These are phyloP conservation scores for Euphorbia celastroides DNA, from an alignment of 441 rosid genomes.

Conservation along the genomic window DNA sequence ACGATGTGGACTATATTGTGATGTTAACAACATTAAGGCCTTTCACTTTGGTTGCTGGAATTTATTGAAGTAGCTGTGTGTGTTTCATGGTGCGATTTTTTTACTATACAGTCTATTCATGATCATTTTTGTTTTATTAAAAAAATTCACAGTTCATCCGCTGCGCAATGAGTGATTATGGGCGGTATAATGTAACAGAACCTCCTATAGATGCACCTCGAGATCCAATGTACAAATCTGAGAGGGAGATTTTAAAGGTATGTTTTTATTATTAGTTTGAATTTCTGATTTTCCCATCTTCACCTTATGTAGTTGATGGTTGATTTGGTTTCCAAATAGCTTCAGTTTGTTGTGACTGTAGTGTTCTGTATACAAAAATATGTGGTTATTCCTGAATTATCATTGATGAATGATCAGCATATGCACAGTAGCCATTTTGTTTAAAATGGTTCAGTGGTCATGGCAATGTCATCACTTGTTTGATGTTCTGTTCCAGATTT, in stretches of 20 bases:
- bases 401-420: not conserved
- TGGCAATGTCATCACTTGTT: constrained; percentile 9
- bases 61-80: not conserved
- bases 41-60: not conserved
- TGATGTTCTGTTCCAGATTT: constrained; percentile 44
- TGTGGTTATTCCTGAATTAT: constrained; percentile 1
- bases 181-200: constrained; percentile 77
- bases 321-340: not conserved
- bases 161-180: constrained; percentile 81
- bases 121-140: constrained; percentile 7
- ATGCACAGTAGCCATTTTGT: not conserved
- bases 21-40: not conserved
- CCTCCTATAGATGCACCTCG: constrained; percentile 89
- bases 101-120: constrained; percentile 1
- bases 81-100: not conserved
- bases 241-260: constrained; percentile 79
- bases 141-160: constrained; percentile 62
- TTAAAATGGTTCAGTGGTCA: not conserved
- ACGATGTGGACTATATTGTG: not conserved
- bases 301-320: not conserved
- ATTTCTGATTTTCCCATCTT: not conserved
- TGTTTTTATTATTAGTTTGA: constrained; percentile 9
- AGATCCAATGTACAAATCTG: constrained; percentile 79
- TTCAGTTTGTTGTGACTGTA: not conserved
- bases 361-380: not conserved